These are phyloP conservation scores for Helicocarpus griseus DNA, from an alignment of 2,329 filamentous ascomycete species.

Conservation along the genomic window DNA sequence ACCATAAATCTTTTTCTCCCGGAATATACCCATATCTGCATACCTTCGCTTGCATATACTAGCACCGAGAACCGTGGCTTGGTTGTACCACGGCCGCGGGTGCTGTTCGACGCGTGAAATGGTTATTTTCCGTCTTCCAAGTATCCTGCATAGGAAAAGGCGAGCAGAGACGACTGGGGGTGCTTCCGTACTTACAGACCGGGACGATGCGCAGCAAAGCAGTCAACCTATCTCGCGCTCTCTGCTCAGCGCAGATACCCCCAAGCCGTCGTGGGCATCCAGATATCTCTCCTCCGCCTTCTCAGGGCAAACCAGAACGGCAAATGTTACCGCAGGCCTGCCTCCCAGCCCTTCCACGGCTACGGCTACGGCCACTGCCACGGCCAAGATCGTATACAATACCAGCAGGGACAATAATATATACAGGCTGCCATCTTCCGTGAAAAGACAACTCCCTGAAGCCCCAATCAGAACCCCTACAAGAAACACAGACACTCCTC, in stretches of 20 bases:
- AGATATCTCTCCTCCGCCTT: neutral
- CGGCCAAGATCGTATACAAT: neutral
- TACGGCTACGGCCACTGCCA: neutral
- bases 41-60: neutral
- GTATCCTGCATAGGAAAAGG: neutral
- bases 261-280: neutral
- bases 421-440: neutral
- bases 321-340: neutral
- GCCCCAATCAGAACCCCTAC: neutral
- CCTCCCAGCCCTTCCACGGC: neutral
- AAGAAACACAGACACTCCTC: neutral
- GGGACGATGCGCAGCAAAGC: neutral
- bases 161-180: neutral
- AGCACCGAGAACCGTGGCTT: neutral
- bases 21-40: neutral
- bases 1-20: too few species aligned
- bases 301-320: too few species aligned
- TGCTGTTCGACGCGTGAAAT: neutral
- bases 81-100: neutral
- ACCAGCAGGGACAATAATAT: neutral
- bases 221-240: neutral
- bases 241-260: neutral
- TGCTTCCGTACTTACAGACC: neutral
- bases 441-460: neutral
- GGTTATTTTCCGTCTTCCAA: neutral